Base-by-base conservation (phyloP, 345 rosid species). In the Hibiscus mutabilis region DNA sequence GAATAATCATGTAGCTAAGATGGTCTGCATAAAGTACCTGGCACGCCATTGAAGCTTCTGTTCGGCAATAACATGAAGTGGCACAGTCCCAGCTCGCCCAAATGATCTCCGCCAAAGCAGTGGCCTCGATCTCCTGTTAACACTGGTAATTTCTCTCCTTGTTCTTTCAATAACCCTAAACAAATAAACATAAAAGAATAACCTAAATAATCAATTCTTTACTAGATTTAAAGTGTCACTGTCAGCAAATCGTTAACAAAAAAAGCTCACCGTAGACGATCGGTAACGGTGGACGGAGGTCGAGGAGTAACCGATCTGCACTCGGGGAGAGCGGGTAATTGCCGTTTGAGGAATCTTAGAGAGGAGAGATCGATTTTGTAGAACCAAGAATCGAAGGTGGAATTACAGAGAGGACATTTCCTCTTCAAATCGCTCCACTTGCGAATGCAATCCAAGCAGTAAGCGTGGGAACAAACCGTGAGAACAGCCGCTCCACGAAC, bases 11-110 rank as follows among this genome's bases (percentile, higher is more conserved):
- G 15, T 15, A 46, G 60, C 42, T 10, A 52, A 13, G 42, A 24
- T 22, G 22, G 18, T 29, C 3, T 31, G 27, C 14, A 6, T 44
- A 46, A 72, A 18, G 19, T 79, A 92, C 96, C 97, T 90, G 51
- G 85, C 85, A 59, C 89, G 93, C 97, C 92, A 90, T 8, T 76
- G 84, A 76, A 89, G 86, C 82, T 86, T 92, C 66, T 86, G 79
- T 62, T 82, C 83, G 7, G 79, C 78, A 18, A 87, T 69, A 66
- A 82, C 80, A 62, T 74, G 67, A 51, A 80, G 69, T 49, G 87
- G 84, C 52, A 79, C 86, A 8, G 81, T 77, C 11, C 92, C 87
- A 6, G 80, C 81, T 75, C 85, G 79, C 55, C 89, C 93, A 80
- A 87, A 92, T 6, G 87, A 82, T 51, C 94, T 75, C 74, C 87